These are phyloP conservation scores for Annulohypoxylon nitens DNA, from an alignment of 495 filamentous ascomycete genomes.

Conservation along the genomic window DNA sequence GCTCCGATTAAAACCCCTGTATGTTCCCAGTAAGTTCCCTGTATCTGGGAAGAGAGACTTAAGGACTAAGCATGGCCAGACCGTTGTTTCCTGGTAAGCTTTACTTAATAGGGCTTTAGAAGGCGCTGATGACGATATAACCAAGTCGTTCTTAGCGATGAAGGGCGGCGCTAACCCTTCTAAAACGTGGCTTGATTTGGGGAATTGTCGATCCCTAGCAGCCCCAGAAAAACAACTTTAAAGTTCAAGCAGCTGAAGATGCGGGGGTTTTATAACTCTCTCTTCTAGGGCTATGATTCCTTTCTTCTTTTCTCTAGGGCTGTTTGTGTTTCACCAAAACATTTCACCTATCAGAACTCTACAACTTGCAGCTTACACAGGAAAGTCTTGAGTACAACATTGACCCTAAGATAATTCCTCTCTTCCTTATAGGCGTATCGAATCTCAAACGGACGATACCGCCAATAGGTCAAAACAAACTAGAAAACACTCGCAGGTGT, in stretches of 20 bases:
- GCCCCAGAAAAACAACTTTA: neutral
- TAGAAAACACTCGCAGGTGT: neutral
- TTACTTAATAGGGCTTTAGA: neutral
- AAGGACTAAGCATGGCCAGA: neutral
- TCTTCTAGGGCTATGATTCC: neutral
- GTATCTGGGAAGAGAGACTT: neutral
- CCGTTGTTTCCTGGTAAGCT: neutral
- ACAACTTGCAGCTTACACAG: neutral
- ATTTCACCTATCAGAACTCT: no score
- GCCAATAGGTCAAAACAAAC: neutral
- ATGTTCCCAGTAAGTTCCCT: neutral
- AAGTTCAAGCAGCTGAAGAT: slow-evolving; percentile 10
- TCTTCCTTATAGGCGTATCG: neutral
- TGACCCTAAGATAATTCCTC: neutral
- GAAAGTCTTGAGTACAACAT: neutral
- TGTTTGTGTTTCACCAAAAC: neutral
- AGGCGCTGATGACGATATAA: neutral
- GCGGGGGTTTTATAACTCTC: slow-evolving; percentile 5
- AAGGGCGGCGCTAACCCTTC: slow-evolving; percentile 10
- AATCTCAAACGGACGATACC: neutral
- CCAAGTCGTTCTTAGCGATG: neutral
- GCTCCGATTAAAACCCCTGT: no score
- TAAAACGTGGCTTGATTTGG: slow-evolving; percentile 16
- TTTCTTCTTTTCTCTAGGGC: neutral
- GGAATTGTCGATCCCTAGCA: slow-evolving; percentile 14